Conservation (phyloP, 352 stramenopile genomes). For the Phytopythium mirpurense region DNA sequence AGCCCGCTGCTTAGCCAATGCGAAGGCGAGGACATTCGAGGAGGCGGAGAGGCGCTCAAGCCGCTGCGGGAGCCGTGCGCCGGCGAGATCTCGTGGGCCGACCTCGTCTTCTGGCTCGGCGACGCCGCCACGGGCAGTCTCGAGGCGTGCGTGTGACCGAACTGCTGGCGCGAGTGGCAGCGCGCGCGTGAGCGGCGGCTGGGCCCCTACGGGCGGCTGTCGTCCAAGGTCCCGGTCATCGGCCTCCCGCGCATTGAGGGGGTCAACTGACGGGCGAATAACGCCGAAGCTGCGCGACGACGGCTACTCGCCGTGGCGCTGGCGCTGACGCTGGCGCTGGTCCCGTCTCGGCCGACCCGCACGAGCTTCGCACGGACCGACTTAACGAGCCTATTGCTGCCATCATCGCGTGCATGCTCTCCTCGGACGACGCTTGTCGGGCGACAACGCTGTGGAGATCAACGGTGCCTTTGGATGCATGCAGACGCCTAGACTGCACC, state of each 20-base stretch:
- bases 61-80: constrained; percentile 44
- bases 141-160: constrained; percentile 30
- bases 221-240: constrained; percentile 53
- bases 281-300: neutral
- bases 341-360: no score
- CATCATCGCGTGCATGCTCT: no score
- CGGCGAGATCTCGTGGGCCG: constrained; percentile 44
- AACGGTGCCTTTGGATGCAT: no score
- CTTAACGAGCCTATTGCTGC: no score
- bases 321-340: no score
- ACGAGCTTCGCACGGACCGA: no score
- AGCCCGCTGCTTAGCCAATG: neutral
- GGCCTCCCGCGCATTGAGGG: constrained; percentile 54
- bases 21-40: neutral
- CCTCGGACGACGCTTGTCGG: no score
- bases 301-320: no score
- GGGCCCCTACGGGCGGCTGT: constrained; percentile 37
- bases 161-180: constrained; percentile 18
- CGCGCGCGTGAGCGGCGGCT: constrained; percentile 12
- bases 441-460: no score
- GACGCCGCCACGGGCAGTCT: constrained; percentile 41
- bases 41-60: constrained; percentile 12
- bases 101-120: constrained; percentile 61
- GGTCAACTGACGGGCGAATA: constrained; percentile 32
- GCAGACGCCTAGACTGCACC: no score